These are phyloP conservation scores for Brassica hybrid DNA, from an alignment of 441 rosid genomes.

Conservation along the genomic window DNA sequence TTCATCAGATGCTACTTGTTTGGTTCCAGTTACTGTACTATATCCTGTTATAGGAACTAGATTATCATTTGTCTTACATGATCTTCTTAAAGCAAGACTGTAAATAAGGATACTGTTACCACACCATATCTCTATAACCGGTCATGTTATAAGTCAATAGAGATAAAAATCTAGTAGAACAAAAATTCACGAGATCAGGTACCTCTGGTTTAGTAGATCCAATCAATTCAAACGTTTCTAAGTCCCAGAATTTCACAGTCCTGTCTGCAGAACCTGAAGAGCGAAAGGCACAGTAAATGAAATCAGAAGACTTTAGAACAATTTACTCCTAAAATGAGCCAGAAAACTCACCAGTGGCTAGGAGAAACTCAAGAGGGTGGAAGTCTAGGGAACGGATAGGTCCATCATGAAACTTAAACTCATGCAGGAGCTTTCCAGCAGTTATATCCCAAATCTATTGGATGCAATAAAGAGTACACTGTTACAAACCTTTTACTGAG, in stretches of 20 bases:
- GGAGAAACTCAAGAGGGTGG: slow-evolving; percentile 97
- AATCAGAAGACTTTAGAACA: slow-evolving; percentile 1
- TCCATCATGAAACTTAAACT: slow-evolving; percentile 92
- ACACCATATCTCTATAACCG: neutral
- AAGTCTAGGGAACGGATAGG: slow-evolving; percentile 84
- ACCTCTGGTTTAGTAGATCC: slow-evolving; percentile 98
- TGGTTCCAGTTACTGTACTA: neutral
- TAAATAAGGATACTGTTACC: too few species aligned
- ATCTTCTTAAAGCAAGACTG: neutral
- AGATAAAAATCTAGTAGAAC: slow-evolving; percentile 3
- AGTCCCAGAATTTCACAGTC: slow-evolving; percentile 97
- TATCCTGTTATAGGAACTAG: too few species aligned
- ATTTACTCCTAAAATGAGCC: neutral
- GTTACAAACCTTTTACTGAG: slow-evolving; percentile 18
- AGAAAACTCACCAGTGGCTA: slow-evolving; percentile 78
- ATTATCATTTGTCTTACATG: neutral
- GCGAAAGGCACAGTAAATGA: slow-evolving; percentile 18
- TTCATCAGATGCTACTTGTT: slow-evolving; percentile 11
- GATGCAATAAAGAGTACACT: slow-evolving; percentile 17
- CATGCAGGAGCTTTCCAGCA: slow-evolving; percentile 97
- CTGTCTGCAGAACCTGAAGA: slow-evolving; percentile 94
- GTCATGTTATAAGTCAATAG: neutral
- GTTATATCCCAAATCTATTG: slow-evolving; percentile 96
- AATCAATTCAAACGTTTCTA: slow-evolving; percentile 96
- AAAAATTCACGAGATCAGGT: slow-evolving; percentile 32